Percentiles rank a stretch among this genome's conserved stretches.
Conservation (phyloP, 257 asterid genomes). For the Lavandula angustifolia region DNA sequence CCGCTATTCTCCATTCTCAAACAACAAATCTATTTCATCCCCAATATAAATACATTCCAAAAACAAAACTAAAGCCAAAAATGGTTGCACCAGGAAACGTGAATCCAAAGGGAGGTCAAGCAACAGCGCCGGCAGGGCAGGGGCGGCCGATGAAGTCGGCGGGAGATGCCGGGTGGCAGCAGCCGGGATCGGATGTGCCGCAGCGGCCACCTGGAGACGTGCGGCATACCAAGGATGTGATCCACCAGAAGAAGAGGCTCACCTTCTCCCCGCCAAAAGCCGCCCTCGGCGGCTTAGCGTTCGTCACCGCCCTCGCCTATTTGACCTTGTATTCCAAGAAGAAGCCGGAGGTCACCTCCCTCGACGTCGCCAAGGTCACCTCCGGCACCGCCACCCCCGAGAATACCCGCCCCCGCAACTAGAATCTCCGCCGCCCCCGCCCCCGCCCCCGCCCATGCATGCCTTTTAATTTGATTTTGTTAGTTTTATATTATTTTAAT, state of each 20-base stretch:
- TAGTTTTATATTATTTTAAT: too few relatives aligned
- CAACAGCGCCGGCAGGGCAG: constrained; percentile 46
- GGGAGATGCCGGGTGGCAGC: too few relatives aligned
- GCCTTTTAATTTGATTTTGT: too few relatives aligned
- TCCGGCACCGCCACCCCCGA: constrained; percentile 47
- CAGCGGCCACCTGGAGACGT: constrained; percentile 50
- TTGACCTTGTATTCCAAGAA: constrained; percentile 61
- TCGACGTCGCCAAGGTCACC: constrained; percentile 76
- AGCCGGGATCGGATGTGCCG: background rate
- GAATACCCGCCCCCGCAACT: constrained; percentile 53
- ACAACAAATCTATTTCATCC: constrained; percentile 5
- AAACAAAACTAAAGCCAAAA: background rate
- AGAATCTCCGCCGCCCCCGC: constrained; percentile 34
- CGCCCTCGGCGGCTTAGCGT: constrained; percentile 56
- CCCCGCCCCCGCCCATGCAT: constrained; percentile 35
- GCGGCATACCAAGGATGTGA: constrained; percentile 62
- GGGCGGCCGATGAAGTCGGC: constrained; percentile 41
- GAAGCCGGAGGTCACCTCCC: constrained; percentile 76
- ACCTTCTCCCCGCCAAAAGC: constrained; percentile 49
- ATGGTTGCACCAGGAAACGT: constrained; percentile 60
- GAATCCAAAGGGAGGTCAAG: constrained; percentile 42
- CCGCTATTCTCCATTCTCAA: constrained; percentile 39
- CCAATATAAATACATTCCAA: constrained; percentile 22
- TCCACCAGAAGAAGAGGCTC: constrained; percentile 55
- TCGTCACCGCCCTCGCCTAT: constrained; percentile 47